Percentiles rank a stretch among this genome's conserved stretches.
phyloP scores from a whole-genome alignment of 192 early-diverging fungal genomes.

The Helicostylum pulchrum region DNA sequence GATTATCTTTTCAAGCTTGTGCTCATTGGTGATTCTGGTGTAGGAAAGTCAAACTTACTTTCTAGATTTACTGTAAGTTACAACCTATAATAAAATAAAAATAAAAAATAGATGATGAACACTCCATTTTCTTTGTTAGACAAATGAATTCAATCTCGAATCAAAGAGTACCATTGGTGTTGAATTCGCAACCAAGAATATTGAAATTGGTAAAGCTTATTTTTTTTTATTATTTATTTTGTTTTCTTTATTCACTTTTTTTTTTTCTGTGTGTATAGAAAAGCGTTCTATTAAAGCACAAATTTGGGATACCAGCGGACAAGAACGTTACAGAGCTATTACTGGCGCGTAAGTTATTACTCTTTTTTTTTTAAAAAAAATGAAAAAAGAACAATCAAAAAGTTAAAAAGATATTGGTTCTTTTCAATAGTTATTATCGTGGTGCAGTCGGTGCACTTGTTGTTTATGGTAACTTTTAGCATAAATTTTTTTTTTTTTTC shows the following conservation, averaged over 20 bases:
- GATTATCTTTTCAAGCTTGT: constrained; percentile 65
- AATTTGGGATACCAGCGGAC: constrained; percentile 78
- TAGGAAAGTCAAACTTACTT: constrained; percentile 54
- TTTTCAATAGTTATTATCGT: constrained; percentile 78
- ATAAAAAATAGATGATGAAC: not conserved
- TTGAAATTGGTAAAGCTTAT: constrained; percentile 36
- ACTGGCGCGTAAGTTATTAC: constrained; percentile 60
- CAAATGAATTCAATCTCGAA: constrained; percentile 52
- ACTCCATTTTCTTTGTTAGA: constrained; percentile 16
- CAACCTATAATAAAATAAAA: too few species aligned
- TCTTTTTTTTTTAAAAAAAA: not conserved
- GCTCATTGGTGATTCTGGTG: constrained; percentile 60
- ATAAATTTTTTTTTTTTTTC: not conserved
- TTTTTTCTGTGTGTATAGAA: constrained; percentile 24
- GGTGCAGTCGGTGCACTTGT: constrained; percentile 92
- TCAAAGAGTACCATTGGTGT: constrained; percentile 53
- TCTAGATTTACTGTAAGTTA: constrained; percentile 45
- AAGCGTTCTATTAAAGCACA: constrained; percentile 41
- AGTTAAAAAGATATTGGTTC: not conserved
- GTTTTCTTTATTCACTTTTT: constrained; percentile 1
- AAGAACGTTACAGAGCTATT: constrained; percentile 87
- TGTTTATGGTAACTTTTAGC: constrained; percentile 79
- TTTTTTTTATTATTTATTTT: not conserved
- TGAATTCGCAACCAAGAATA: constrained; percentile 50
- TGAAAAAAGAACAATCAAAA: not conserved